Evolutionary conservation across 2,329 filamentous ascomycete genomes (phyloP), one percentile per base, ranked within the genome.

Genomic region (Gaeumannomyces sp.): DNA sequence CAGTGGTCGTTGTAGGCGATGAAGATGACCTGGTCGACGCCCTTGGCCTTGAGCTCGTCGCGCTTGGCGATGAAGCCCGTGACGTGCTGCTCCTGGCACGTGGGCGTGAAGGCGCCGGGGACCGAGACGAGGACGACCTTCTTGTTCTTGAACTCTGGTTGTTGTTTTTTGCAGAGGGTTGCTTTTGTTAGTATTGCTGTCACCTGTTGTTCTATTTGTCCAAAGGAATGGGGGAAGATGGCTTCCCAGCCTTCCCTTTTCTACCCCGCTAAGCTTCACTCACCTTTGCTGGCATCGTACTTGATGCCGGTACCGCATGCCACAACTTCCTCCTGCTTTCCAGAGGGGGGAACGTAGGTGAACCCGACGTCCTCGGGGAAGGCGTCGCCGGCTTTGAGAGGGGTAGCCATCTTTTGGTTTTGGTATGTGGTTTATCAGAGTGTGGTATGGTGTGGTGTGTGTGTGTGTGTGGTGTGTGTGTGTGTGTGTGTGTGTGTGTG

Each of bases 361-460:
- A 97, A 97, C 77, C 83, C 82, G 67, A 96, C 89, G 71, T 85
- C 89, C 71, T 87, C 81, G 71, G 93, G 93, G 84, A 98, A 94
- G 76, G 82, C 81, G 77, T 96, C 92, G 74, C 93, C 93, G 75
- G 85, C 84, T 77, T 93, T 88, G 78, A 95, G 85, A 33, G 59
- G 56, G 60, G 62, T 27, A 68, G 76, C 84, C 84, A 80, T 85
- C 84, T 66, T 66, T 78, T 10, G 29, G 61, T 57, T 60, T 29
- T 61, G 33, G 22, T 45, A 16, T 4, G 45, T 53, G 45, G n/a
- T n/a, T n/a, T n/a, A n/a, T n/a, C n/a, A n/a, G n/a, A n/a, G n/a
- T n/a, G n/a, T n/a, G n/a, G n/a, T n/a, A n/a, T n/a, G 5, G 13
- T 3, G 22, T n/a, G 13, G 22, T 57, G 3, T 28, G 5, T 13